Evolutionary conservation across 305 asterid species (phyloP), one percentile per base, ranked within the genome.

Genomic region (Fraxinus xanthoxyloides): DNA sequence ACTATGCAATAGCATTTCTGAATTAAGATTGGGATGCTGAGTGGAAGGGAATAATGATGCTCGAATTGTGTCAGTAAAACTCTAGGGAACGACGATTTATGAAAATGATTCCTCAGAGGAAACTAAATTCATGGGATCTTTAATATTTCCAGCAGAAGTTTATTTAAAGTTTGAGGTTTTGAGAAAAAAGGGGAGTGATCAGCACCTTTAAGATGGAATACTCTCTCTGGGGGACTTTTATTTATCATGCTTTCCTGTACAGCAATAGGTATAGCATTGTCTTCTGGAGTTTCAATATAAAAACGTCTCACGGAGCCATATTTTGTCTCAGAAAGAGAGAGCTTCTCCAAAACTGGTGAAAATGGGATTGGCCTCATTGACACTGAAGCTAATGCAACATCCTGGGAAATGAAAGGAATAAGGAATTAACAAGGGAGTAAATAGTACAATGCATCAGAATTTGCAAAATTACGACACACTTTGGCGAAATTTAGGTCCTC

Each of bases 161-260:
- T 95, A 86, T 95, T 97, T 75, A 95, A 83, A 51, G 97, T 98
- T 87, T 94, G 99, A 80, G 99, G 99, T 86, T 94, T 96, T 2
- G 99, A 96, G 90, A 96, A 96, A 85, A 94, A 96, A 0, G 99
- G 99, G 0, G 99, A 93, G 87, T 96, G 99, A 79, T 96, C 99
- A 5, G 98, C 93, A 36, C 98, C 99, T 90, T 89, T 96, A 7
- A 96, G 89, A 69, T 85, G 86, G 85, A 93, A 94, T 77, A 91
- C 97, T 6, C 76, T 89, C 88, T 94, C 97, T 0, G 98, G 98
- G 4, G 93, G 95, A 72, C 83, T 89, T 77, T 38, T 85, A 86
- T 84, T 88, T 84, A 93, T 79, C 97, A 96, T 93, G 81, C 78
- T 61, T 79, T 93, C 97, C 87, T 96, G 99, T 63, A 93, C 82